phyloP scores from a whole-genome alignment of 2,329 filamentous ascomycete genomes.

The Zymoseptoria brevis region DNA sequence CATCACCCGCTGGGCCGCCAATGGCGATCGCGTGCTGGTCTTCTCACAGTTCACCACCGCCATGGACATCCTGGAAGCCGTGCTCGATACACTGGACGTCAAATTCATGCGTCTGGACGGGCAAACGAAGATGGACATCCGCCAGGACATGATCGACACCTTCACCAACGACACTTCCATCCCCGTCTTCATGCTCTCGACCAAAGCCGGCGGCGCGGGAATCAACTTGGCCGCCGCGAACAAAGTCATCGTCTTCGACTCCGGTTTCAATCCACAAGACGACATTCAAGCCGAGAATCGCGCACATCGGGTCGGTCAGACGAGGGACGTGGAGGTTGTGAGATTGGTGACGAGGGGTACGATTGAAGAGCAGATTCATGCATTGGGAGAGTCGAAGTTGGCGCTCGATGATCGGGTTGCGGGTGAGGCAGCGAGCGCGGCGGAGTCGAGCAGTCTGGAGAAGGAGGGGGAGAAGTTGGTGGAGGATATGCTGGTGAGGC shows the following conservation, averaged over 20 bases:
- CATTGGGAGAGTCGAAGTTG: slow-evolving; percentile 85
- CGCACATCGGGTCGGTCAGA: slow-evolving; percentile 90
- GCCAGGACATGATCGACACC: slow-evolving; percentile 79
- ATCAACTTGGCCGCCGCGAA: slow-evolving; percentile 95
- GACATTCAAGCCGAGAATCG: slow-evolving; percentile 98
- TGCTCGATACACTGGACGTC: slow-evolving; percentile 65
- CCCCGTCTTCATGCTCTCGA: slow-evolving; percentile 85
- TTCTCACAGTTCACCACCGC: slow-evolving; percentile 92
- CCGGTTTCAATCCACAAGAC: slow-evolving; percentile 95
- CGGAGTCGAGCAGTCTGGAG: slow-evolving; percentile 38
- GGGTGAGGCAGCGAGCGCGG: slow-evolving; percentile 43
- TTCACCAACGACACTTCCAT: slow-evolving; percentile 72
- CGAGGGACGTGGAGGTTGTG: slow-evolving; percentile 80
- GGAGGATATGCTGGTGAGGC: slow-evolving; percentile 36
- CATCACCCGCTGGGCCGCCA: slow-evolving; percentile 62
- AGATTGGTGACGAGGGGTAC: slow-evolving; percentile 72
- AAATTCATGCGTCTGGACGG: slow-evolving; percentile 82
- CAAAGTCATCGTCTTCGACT: slow-evolving; percentile 96
- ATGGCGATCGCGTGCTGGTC: slow-evolving; percentile 78
- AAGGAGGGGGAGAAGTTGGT: slow-evolving; percentile 30
- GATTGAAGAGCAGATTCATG: slow-evolving; percentile 89
- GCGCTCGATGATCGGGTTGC: slow-evolving; percentile 72
- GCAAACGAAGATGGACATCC: slow-evolving; percentile 68
- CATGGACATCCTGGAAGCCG: slow-evolving; percentile 80
- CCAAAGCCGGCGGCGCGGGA: slow-evolving; percentile 89